phyloP scores from a whole-genome alignment of 768 basidiomycete genomes.

The Inosperma sp. region DNA sequence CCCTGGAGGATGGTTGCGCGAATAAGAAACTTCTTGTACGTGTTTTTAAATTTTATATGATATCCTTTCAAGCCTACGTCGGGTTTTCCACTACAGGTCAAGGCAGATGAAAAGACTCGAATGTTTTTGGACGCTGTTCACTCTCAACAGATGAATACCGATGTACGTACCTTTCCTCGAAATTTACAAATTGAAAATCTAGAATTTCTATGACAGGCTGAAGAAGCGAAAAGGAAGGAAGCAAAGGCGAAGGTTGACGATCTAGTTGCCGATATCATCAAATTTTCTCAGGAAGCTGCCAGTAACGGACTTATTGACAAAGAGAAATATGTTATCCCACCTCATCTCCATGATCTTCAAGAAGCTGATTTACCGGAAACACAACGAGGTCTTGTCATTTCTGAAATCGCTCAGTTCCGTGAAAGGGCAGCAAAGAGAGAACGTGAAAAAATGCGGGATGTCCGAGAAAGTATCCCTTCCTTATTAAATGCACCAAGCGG shows the following conservation, averaged over 20 bases:
- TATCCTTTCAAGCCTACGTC: slow-evolving; percentile 45
- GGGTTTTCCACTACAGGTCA: slow-evolving; percentile 51
- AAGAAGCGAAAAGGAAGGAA: slow-evolving; percentile 59
- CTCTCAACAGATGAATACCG: slow-evolving; percentile 71
- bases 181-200: neutral
- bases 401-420: slow-evolving; percentile 94
- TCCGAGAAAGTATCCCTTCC: slow-evolving; percentile 52
- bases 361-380: slow-evolving; percentile 97
- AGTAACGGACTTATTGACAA: slow-evolving; percentile 72
- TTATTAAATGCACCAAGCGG: slow-evolving; percentile 56
- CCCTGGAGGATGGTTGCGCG: slow-evolving; percentile 47
- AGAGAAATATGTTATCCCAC: slow-evolving; percentile 86
- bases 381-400: slow-evolving; percentile 85
- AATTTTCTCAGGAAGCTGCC: slow-evolving; percentile 68
- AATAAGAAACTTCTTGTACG: slow-evolving; percentile 61
- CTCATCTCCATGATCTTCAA: slow-evolving; percentile 94
- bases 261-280: slow-evolving; percentile 68
- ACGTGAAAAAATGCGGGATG: slow-evolving; percentile 82
- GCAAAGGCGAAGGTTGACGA: slow-evolving; percentile 61
- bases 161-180: slow-evolving; percentile 48
- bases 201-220: slow-evolving; percentile 43
- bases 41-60: slow-evolving; percentile 32
- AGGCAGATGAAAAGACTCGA: slow-evolving; percentile 94
- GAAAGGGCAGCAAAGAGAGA: slow-evolving; percentile 91
- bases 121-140: slow-evolving; percentile 83